Evolutionary conservation across 2,329 filamentous ascomycete genomes (phyloP), one percentile per base, ranked within the genome.

Genomic region (Setomelanomma holmii): DNA sequence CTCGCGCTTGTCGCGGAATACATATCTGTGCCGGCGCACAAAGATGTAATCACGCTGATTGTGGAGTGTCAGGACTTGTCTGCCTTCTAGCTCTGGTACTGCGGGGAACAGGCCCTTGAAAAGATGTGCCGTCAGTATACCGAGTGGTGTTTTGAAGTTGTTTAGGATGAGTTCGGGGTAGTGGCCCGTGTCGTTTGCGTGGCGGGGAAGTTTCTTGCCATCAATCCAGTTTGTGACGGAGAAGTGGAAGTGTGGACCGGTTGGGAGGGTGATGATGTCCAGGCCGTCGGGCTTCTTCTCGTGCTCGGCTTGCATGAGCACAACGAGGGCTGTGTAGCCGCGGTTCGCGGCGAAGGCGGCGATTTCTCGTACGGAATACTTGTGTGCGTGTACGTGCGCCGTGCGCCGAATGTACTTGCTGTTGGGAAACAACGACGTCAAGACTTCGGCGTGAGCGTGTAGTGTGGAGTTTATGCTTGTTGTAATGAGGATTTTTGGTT

Each of bases 11-110:
- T 98, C 91, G 12, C 95, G 85, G 78, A 99, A 97, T 1, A 96
- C 84, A 69, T 99, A 99, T 40, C 95, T 83, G 75, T 98, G 93
- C 33, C 93, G 82, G 4, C 95, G 84, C 45, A 98, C 83, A 74
- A 99, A 99, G 64, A 98, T 95, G 75, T 93, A 98, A 75, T 98
- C 93, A 58, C 93, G 88, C 79, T 96, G 93, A 66, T 97, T 97
- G 76, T 97, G 92, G 45, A 97, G 78, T 1, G 93, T 97, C 7
- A 97, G 86, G 1, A 97, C 93, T 69, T 97, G 93, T 20, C 93
- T 82, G 4, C 93, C 93, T 61, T 89, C 83, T 5, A 98, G 80
- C 66, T 98, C 91, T 0, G 95, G 93, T 38, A 86, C 84, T 0
- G 88, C 84, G 0, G 93, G 95, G 75, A 91, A 95, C 22, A 96